Base-by-base conservation (phyloP, 306 rosid genomes). In the Leucaena leucocephala region DNA sequence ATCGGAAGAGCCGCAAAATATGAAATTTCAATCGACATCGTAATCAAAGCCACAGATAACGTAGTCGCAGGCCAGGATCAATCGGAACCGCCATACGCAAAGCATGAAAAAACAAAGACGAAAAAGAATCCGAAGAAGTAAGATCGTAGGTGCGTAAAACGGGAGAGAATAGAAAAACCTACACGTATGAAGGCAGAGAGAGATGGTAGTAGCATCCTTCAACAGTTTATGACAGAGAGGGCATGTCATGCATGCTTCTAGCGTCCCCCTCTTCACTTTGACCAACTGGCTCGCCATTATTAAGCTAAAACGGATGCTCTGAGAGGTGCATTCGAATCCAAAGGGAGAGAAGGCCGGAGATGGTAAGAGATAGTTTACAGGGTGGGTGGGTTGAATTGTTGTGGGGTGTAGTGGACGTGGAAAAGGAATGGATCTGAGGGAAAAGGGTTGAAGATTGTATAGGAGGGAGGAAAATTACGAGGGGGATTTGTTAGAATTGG, bases 161-260 rank as follows among this genome's bases (percentile, higher is more conserved):
- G 52, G 76, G 54, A 40, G 44, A 68, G 79, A 71, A 64, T 5
- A 44, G 58, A 78, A 15, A 75, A 22, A 89, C 87, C 71, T 46
- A 95, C 98, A 95, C 50, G 99, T 88, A 81, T 95, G 98, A 46
- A 95, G 99, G 78, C 99, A 95, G 70, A 93, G 89, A 84, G 98
- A 95, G 13, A 93, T 91, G 42, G 99, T 95, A 14, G 99, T 95
- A 34, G 99, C 97, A 62, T 91, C 96, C 78, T 81, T 87, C 84
- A 90, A 78, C 66, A 95, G 89, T 65, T 86, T 89, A 39, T 83
- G 67, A 80, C 98, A 95, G 74, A 93, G 98, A 82, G 94, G 96
- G 89, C 99, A 95, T 94, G 93, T 93, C 98, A 95, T 91, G 99
- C 98, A 93, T 88, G 94, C 88, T 73, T 83, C 80, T 3, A 95